phyloP scores from a whole-genome alignment of 768 basidiomycete genomes.

The Hygrophorus pudorinus region DNA sequence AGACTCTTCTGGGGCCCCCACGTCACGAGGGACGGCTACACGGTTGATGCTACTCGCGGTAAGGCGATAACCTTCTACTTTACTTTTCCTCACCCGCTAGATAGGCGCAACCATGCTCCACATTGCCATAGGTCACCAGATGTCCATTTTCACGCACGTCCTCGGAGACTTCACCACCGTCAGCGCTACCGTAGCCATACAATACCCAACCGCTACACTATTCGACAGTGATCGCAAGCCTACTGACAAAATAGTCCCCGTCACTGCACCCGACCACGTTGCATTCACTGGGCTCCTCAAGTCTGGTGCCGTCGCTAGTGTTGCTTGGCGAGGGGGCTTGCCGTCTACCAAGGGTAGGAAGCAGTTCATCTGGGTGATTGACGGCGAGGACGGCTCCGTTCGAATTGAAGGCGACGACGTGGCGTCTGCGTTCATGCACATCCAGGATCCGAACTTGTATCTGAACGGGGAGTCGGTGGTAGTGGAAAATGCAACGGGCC shows the following conservation, averaged over 20 bases:
- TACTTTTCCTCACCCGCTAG: background rate
- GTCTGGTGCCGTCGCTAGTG: constrained; percentile 19
- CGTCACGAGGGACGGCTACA: constrained; percentile 8
- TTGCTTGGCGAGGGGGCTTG: constrained; percentile 16
- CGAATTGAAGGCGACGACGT: constrained; percentile 13
- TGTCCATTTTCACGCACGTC: constrained; percentile 18
- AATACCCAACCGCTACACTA: constrained; percentile 18
- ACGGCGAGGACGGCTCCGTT: constrained; percentile 24
- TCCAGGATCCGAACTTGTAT: constrained; percentile 18
- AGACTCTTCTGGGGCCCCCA: constrained; percentile 9
- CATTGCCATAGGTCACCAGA: constrained; percentile 19
- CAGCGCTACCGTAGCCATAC: constrained; percentile 15
- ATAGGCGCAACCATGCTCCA: constrained; percentile 17
- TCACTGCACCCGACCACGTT: constrained; percentile 18
- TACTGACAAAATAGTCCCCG: constrained; percentile 15
- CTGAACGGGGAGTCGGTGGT: constrained; percentile 22
- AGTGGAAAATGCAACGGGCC: constrained; percentile 1
- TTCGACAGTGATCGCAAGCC: constrained; percentile 16
- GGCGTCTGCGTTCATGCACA: constrained; percentile 10
- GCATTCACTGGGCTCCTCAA: constrained; percentile 20
- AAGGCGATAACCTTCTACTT: background rate
- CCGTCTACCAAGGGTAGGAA: constrained; percentile 13
- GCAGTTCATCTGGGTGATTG: constrained; percentile 23
- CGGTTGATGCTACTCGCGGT: background rate
- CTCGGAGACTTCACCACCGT: constrained; percentile 23